Conservation (phyloP, 2,329 filamentous ascomycete genomes). For the Cordyceps farinosa region DNA sequence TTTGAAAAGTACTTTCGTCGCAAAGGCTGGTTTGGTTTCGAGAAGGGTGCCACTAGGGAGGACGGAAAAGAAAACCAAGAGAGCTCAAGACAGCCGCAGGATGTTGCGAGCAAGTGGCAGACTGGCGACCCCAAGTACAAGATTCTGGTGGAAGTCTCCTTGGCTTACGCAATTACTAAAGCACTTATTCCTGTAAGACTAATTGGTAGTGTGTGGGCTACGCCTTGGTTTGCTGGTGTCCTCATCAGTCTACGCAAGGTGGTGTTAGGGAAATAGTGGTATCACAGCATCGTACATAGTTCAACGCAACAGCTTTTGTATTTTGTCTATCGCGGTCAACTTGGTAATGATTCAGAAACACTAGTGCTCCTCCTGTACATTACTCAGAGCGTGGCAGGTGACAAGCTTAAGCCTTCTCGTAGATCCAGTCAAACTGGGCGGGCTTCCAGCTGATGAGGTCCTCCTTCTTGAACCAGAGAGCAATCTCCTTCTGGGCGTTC, state of each 20-base stretch:
- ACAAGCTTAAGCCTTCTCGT: conserved; percentile 70
- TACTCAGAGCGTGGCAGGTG: background rate
- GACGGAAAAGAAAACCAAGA: conserved; percentile 1
- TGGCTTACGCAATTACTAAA: conserved; percentile 90
- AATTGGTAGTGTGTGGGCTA: conserved; percentile 76
- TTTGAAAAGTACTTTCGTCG: conserved; percentile 74
- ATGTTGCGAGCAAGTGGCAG: conserved; percentile 36
- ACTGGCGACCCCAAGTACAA: conserved; percentile 47
- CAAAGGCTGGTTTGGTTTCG: conserved; percentile 77
- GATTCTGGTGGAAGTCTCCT: conserved; percentile 68
- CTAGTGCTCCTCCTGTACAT: background rate
- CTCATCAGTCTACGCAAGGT: conserved; percentile 43
- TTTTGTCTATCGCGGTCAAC: conserved; percentile 2
- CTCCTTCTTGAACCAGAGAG: conserved; percentile 91
- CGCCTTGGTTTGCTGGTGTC: conserved; percentile 82
- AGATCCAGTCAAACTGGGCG: conserved; percentile 88
- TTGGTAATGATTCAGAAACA: background rate
- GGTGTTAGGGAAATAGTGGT: conserved; percentile 29
- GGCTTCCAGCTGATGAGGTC: conserved; percentile 85
- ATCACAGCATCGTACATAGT: background rate
- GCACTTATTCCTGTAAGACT: conserved; percentile 74
- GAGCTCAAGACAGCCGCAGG: conserved; percentile 22
- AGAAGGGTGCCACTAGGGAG: conserved; percentile 28
- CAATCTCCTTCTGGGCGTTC: conserved; percentile 99
- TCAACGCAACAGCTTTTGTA: background rate